A percentile compares a stretch with the other conserved stretches of the same genome.
Conservation (phyloP, 2,329 filamentous ascomycete genomes). For the Parascedosporium putredinis region DNA sequence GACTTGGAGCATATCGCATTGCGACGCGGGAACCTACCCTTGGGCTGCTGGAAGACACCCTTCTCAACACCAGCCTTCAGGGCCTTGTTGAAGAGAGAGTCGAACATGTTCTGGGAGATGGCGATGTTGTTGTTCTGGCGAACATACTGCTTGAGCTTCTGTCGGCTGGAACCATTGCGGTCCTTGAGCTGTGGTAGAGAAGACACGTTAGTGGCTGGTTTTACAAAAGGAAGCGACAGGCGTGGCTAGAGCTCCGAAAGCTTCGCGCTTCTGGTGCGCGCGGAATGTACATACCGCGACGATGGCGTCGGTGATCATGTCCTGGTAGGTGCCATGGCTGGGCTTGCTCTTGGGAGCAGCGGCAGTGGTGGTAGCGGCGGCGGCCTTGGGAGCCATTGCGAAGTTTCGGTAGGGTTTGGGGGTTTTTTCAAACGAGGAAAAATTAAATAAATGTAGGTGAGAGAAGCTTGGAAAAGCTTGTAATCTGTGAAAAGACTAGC, state of each 20-base stretch:
- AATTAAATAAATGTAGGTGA: constrained; percentile 13
- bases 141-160: constrained; percentile 52
- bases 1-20: too few relatives aligned
- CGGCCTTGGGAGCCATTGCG: constrained; percentile 46
- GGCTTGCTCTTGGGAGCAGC: constrained; percentile 38
- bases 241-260: constrained; percentile 15
- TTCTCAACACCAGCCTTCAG: constrained; percentile 74
- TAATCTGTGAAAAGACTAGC: constrained; percentile 24
- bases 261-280: constrained; percentile 30
- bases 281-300: constrained; percentile 47
- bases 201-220: constrained; percentile 27
- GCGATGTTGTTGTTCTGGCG: constrained; percentile 42
- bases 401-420: constrained; percentile 10
- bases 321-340: constrained; percentile 49
- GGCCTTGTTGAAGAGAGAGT: constrained; percentile 75
- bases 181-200: constrained; percentile 43
- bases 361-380: constrained; percentile 21
- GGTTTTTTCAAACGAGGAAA: neutral
- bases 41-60: constrained; percentile 79
- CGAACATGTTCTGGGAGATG: constrained; percentile 45
- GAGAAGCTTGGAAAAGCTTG: neutral
- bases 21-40: constrained; percentile 50
- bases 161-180: constrained; percentile 51
- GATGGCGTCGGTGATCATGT: constrained; percentile 55
- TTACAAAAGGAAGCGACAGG: constrained; percentile 7